These are phyloP conservation scores for Tilletia walkeri DNA, from an alignment of 1,284 basidiomycete genomes.

Conservation along the genomic window DNA sequence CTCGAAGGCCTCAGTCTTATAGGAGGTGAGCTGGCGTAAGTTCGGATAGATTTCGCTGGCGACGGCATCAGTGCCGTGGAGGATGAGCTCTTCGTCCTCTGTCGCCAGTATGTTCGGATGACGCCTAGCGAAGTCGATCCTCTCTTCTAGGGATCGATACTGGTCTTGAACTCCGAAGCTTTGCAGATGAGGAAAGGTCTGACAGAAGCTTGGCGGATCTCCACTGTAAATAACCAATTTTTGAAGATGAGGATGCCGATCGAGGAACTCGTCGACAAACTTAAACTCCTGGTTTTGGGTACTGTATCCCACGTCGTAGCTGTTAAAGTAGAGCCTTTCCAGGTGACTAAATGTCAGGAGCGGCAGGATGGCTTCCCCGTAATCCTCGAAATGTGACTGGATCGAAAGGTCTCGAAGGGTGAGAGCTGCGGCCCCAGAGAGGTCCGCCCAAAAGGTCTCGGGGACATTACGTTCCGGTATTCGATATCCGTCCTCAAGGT, in stretches of 20 bases:
- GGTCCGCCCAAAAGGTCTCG: not conserved
- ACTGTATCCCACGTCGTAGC: not conserved
- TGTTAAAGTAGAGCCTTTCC: too few relatives aligned
- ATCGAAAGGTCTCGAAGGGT: not conserved
- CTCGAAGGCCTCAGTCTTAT: too few relatives aligned
- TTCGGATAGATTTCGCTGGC: too few relatives aligned
- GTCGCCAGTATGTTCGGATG: too few relatives aligned
- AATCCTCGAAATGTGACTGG: not conserved
- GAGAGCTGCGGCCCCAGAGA: not conserved
- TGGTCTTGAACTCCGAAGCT: not conserved
- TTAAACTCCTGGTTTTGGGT: not conserved
- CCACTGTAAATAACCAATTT: not conserved
- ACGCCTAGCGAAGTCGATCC: too few relatives aligned
- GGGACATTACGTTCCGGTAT: not conserved
- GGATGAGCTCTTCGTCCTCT: too few relatives aligned
- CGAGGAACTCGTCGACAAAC: not conserved
- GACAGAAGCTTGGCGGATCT: not conserved
- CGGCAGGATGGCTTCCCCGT: not conserved
- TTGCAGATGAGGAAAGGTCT: not conserved
- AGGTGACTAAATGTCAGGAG: not conserved
- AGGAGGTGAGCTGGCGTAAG: too few relatives aligned
- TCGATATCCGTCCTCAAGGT: not conserved
- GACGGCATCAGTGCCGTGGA: too few relatives aligned
- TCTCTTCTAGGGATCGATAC: too few relatives aligned
- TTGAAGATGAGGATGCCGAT: not conserved